These are phyloP conservation scores for Stagonosporopsis chrysanthemi DNA, from an alignment of 2,329 filamentous ascomycete species.

Conservation along the genomic window DNA sequence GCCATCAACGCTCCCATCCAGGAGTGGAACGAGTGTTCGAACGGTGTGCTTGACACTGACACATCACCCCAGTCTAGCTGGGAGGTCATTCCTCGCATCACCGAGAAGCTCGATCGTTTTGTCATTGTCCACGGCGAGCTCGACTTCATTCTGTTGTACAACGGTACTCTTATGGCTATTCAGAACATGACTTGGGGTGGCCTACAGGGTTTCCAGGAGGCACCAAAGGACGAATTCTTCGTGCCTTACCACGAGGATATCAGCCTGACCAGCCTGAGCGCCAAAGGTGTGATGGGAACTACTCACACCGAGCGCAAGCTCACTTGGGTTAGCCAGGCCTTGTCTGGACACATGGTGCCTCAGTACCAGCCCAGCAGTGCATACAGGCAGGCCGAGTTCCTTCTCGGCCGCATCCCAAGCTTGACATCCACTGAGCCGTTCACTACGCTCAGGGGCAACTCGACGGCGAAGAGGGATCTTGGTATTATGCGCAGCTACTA, in stretches of 20 bases:
- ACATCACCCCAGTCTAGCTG: slow-evolving; percentile 62
- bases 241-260: slow-evolving; percentile 69
- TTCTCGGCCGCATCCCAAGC: slow-evolving; percentile 73
- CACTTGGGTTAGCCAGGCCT: slow-evolving; percentile 70
- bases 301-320: slow-evolving; percentile 77
- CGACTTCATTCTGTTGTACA: slow-evolving; percentile 72
- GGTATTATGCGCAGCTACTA: slow-evolving; percentile 18
- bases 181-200: slow-evolving; percentile 86
- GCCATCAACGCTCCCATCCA: slow-evolving; percentile 70
- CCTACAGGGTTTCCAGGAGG: slow-evolving; percentile 70
- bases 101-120: slow-evolving; percentile 74
- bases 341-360: slow-evolving; percentile 72
- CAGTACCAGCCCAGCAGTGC: slow-evolving; percentile 73
- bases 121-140: slow-evolving; percentile 76
- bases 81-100: slow-evolving; percentile 71
- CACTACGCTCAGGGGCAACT: slow-evolving; percentile 33
- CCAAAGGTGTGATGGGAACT: slow-evolving; percentile 72
- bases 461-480: slow-evolving; percentile 22
- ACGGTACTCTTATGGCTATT: slow-evolving; percentile 74
- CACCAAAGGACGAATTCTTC: slow-evolving; percentile 69
- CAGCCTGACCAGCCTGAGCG: slow-evolving; percentile 59
- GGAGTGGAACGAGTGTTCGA: slow-evolving; percentile 66
- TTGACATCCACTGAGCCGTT: slow-evolving; percentile 52
- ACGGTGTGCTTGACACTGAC: slow-evolving; percentile 60
- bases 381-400: slow-evolving; percentile 76